A percentile compares a stretch with the other conserved stretches of the same genome.
Evolutionary conservation across 2,329 filamentous ascomycete species (phyloP).

Genomic region (Mariannaea sp.): DNA sequence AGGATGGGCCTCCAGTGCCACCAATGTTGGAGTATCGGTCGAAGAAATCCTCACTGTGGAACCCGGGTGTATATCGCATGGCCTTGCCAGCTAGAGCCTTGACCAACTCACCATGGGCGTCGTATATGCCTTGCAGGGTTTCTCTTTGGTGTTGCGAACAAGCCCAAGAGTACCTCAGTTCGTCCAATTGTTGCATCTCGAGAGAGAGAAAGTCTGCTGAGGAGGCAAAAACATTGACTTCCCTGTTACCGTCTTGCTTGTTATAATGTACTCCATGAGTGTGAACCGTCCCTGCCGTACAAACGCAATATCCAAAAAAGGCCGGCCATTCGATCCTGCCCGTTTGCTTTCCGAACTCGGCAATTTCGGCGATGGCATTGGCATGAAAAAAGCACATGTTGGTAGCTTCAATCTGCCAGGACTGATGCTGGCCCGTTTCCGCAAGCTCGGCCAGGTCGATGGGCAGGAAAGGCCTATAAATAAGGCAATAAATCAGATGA

Average conservation of each 20-base stretch:
- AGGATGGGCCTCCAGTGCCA: slow-evolving; percentile 62
- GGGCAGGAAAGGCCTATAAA: slow-evolving; percentile 85
- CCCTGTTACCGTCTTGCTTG: slow-evolving; percentile 52
- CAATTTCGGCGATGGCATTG: slow-evolving; percentile 83
- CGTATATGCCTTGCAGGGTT: slow-evolving; percentile 76
- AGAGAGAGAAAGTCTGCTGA: slow-evolving; percentile 72
- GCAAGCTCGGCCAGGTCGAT: slow-evolving; percentile 82
- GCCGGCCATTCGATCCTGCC: slow-evolving; percentile 82
- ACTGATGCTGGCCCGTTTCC: slow-evolving; percentile 81
- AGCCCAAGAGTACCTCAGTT: slow-evolving; percentile 76
- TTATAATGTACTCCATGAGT: slow-evolving; percentile 84
- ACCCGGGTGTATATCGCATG: slow-evolving; percentile 76
- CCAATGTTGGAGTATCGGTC: slow-evolving; percentile 71
- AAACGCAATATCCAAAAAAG: slow-evolving; percentile 85
- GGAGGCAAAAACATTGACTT: slow-evolving; percentile 65
- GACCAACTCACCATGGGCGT: slow-evolving; percentile 80
- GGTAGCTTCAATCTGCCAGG: slow-evolving; percentile 90
- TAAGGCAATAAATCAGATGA: slow-evolving; percentile 83
- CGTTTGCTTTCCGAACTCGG: slow-evolving; percentile 76
- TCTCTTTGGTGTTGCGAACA: slow-evolving; percentile 81
- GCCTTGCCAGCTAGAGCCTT: slow-evolving; percentile 68
- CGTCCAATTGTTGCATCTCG: slow-evolving; percentile 79
- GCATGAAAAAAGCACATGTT: slow-evolving; percentile 86
- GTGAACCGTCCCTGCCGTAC: slow-evolving; percentile 85
- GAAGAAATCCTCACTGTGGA: slow-evolving; percentile 87